A percentile compares a stretch with the other conserved stretches of the same genome.
Evolutionary conservation across 1,284 basidiomycete species (phyloP).

Genomic region (Leccinum huronense): DNA sequence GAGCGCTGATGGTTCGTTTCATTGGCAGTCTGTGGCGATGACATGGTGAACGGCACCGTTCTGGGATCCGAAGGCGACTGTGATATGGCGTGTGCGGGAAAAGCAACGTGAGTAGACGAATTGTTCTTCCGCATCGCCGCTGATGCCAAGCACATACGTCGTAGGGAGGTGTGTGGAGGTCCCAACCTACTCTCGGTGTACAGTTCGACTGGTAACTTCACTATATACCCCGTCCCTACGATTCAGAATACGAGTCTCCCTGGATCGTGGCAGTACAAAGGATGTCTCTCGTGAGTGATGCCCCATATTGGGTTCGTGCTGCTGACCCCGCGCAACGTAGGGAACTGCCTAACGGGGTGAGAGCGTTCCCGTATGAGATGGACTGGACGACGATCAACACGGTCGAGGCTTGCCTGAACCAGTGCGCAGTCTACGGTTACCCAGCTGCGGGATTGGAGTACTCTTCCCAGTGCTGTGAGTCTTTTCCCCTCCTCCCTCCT

Average conservation of each 20-base stretch:
- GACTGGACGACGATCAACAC: constrained; percentile 61
- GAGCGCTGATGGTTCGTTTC: constrained; percentile 35
- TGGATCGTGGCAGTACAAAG: constrained; percentile 60
- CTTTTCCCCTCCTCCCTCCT: background rate
- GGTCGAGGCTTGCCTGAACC: constrained; percentile 57
- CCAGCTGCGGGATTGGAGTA: constrained; percentile 63
- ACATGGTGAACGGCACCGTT: constrained; percentile 57
- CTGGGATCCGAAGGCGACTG: constrained; percentile 50
- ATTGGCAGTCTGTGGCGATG: constrained; percentile 59
- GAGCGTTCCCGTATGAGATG: constrained; percentile 60
- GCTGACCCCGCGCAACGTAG: constrained; percentile 35
- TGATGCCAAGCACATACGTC: constrained; percentile 42
- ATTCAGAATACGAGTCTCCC: constrained; percentile 56
- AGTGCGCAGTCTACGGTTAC: constrained; percentile 66
- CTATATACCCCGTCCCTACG: constrained; percentile 57
- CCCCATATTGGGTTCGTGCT: background rate
- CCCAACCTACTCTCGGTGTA: constrained; percentile 71
- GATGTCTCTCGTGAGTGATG: constrained; percentile 57
- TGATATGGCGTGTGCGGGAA: constrained; percentile 66
- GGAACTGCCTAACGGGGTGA: constrained; percentile 35
- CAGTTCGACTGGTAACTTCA: constrained; percentile 49
- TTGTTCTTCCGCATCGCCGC: constrained; percentile 35
- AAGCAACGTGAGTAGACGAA: constrained; percentile 49
- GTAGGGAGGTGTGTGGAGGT: constrained; percentile 67
- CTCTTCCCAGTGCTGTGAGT: constrained; percentile 64